Evolutionary conservation across 306 rosid species (phyloP).

Genomic region (Ochetophila trinervis): DNA sequence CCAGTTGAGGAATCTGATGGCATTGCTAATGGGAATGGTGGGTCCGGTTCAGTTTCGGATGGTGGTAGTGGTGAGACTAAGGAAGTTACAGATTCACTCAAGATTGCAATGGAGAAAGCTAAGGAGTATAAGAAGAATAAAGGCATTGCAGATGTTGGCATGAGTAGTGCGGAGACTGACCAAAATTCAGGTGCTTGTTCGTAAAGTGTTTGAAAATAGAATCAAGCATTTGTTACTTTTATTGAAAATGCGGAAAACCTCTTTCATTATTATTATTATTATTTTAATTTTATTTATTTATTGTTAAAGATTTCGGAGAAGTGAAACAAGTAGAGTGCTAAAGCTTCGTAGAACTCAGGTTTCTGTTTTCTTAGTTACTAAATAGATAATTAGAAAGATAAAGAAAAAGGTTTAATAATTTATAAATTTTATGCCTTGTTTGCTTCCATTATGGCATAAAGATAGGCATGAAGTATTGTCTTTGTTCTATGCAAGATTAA

Average conservation of each 20-base stretch:
- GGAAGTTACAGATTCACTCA: conserved; percentile 43
- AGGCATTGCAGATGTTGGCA: conserved; percentile 20
- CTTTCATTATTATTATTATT: too few species aligned
- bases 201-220: background rate
- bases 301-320: background rate
- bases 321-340: background rate
- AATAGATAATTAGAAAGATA: background rate
- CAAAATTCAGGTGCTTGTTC: conserved; percentile 36
- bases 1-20: conserved; percentile 25
- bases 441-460: background rate
- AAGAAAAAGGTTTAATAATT: background rate
- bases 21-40: conserved; percentile 16
- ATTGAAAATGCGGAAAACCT: too few species aligned
- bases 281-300: too few species aligned
- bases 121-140: conserved; percentile 46
- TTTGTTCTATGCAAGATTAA: background rate
- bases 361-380: background rate
- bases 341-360: background rate
- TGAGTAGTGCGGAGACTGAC: background rate
- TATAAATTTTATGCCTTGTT: background rate
- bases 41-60: conserved; percentile 11
- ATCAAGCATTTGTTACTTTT: background rate
- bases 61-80: conserved; percentile 24
- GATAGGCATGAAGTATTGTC: too few species aligned
- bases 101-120: conserved; percentile 61